Evolutionary conservation across 768 basidiomycete species (phyloP), one percentile per base, ranked within the genome.

Genomic region (Podaxis sp.): DNA sequence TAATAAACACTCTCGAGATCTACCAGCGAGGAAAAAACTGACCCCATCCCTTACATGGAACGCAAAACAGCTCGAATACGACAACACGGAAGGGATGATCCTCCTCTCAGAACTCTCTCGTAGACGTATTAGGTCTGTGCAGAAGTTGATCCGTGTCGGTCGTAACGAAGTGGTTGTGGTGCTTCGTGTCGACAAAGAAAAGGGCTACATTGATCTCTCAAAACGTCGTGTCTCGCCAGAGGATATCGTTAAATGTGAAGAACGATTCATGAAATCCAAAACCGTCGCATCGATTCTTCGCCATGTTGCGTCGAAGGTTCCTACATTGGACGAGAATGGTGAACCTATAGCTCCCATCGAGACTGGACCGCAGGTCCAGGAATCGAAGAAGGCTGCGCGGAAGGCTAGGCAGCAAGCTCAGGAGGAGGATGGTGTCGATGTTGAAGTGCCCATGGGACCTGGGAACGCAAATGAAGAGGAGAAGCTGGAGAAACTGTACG

Each of bases 71-170:
- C 89, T 98, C 67, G 96, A 98, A 75, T 98, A 99, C 70, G 96
- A 99, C 74, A 95, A 95, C 72, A 97, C 95, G 55, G 97, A 99
- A 73, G 97, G 97, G 66, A 99, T 99, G 97, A 99, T 99, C 66
- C 77, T 98, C 11, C 87, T 99, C n/a, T 97, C 97, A 1, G 97
- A 98, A 72, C 88, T 99, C 1, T 98, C 95, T 4, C 79, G 97
- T 68, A 82, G 97, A 68, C 96, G 96, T 69, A 99, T 99, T 69
- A 77, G 96, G 66, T 95, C 93, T 5, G 97, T 99, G 32, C 96
- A 98, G 74, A 99, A 98, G 73, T 84, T 99, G 61, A 99, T 99
- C 72, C 82, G 95, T 37, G 94, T 98, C 6, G 97, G 97, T 21
- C 83, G 97, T 68, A 99, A 99, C 73, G 96, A 98, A 71, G 96